These are phyloP conservation scores for Exophiala mesophila DNA, from an alignment of 2,329 filamentous ascomycete species.

Conservation along the genomic window DNA sequence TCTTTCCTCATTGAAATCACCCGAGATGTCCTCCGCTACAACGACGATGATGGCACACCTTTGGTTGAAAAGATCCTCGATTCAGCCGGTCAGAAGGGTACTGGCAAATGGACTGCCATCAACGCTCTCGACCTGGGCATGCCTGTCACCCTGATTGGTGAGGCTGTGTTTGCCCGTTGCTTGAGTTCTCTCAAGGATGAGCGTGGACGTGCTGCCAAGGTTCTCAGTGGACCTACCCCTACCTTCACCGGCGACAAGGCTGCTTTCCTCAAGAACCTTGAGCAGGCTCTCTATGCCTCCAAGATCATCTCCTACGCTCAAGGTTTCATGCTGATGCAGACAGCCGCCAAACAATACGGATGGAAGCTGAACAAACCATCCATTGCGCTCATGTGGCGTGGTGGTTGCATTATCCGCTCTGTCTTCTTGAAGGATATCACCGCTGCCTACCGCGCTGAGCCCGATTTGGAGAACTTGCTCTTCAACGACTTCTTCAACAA, in stretches of 20 bases:
- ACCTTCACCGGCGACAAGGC: slow-evolving; percentile 86
- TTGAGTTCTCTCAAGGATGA: slow-evolving; percentile 90
- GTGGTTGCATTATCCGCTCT: slow-evolving; percentile 98
- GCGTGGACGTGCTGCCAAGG: slow-evolving; percentile 73
- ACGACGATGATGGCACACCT: slow-evolving; percentile 84
- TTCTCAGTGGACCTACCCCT: slow-evolving; percentile 71
- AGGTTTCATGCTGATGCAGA: slow-evolving; percentile 99
- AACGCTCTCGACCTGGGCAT: slow-evolving; percentile 97
- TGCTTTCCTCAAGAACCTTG: slow-evolving; percentile 91
- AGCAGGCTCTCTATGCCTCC: slow-evolving; percentile 97
- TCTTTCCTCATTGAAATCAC: slow-evolving; percentile 99
- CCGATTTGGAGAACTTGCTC: slow-evolving; percentile 93
- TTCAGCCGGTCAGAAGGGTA: slow-evolving; percentile 98
- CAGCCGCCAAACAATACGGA: slow-evolving; percentile 88
- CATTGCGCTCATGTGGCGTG: slow-evolving; percentile 99
- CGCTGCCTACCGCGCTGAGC: slow-evolving; percentile 87
- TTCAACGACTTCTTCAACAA: slow-evolving; percentile 99
- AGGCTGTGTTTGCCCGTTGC: slow-evolving; percentile 93
- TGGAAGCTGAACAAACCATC: slow-evolving; percentile 99
- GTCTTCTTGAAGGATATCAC: slow-evolving; percentile 99
- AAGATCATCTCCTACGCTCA: slow-evolving; percentile 99
- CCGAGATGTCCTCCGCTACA: slow-evolving; percentile 96
- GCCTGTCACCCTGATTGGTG: slow-evolving; percentile 96
- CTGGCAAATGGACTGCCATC: slow-evolving; percentile 99
- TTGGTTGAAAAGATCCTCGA: slow-evolving; percentile 99